These are phyloP conservation scores for Podospora pseudocomata DNA, from an alignment of 495 filamentous ascomycete species.

Conservation along the genomic window DNA sequence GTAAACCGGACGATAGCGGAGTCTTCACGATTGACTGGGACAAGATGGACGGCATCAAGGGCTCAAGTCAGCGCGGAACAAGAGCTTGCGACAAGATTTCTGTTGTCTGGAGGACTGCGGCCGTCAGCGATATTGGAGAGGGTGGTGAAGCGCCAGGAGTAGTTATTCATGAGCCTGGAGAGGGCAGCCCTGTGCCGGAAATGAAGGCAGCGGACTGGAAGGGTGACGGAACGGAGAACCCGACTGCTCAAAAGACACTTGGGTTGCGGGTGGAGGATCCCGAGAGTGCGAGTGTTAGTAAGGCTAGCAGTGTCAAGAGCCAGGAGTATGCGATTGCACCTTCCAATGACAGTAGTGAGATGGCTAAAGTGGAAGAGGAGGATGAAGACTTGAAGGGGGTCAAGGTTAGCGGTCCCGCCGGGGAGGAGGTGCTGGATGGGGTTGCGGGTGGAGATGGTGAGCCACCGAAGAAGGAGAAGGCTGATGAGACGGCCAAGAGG, in stretches of 20 bases:
- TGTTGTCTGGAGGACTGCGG: constrained; percentile 67
- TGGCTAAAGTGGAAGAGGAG: constrained; percentile 14
- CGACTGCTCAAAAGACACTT: constrained; percentile 54
- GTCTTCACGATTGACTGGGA: constrained; percentile 60
- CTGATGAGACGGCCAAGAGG: constrained; percentile 6
- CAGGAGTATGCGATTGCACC: constrained; percentile 14
- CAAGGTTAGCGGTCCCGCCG: constrained; percentile 32
- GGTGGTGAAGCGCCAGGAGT: constrained; percentile 27
- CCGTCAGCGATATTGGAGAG: constrained; percentile 26
- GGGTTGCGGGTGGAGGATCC: constrained; percentile 61
- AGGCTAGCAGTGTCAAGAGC: constrained; percentile 50
- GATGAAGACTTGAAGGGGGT: constrained; percentile 28
- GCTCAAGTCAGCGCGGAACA: constrained; percentile 73
- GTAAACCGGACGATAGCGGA: constrained; percentile 47
- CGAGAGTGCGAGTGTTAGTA: constrained; percentile 60
- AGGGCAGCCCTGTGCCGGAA: constrained; percentile 64
- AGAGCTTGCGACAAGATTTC: constrained; percentile 77
- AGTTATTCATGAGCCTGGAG: constrained; percentile 55
- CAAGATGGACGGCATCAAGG: constrained; percentile 65
- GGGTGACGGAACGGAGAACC: constrained; percentile 44
- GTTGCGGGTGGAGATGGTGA: neutral
- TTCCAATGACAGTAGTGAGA: neutral
- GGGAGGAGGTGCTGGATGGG: constrained; percentile 30
- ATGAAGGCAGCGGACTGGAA: constrained; percentile 69
- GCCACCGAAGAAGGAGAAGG: neutral